Percentiles rank a stretch among this genome's conserved stretches.
phyloP scores from a whole-genome alignment of 768 basidiomycete genomes.

The Hemileccinum impolitum region DNA sequence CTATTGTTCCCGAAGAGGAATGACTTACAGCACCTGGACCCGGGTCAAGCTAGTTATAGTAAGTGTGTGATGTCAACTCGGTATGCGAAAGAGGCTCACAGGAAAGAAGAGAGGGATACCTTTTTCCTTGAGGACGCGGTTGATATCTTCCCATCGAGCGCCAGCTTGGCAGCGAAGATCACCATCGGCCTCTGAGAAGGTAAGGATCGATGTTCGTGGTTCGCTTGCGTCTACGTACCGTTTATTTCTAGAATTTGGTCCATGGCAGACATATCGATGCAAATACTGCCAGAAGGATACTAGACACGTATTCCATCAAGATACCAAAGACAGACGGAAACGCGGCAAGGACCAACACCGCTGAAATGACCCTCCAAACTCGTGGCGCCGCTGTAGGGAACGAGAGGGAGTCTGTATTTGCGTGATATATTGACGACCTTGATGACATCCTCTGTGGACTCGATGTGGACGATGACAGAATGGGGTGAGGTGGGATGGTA shows the following conservation, averaged over 20 bases:
- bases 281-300: slow-evolving; percentile 55
- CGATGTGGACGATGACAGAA: slow-evolving; percentile 54
- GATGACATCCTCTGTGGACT: slow-evolving; percentile 78
- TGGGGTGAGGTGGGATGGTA: slow-evolving; percentile 61
- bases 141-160: slow-evolving; percentile 76
- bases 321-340: neutral
- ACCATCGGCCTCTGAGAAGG: slow-evolving; percentile 55
- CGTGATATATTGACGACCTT: slow-evolving; percentile 73
- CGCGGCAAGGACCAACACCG: slow-evolving; percentile 44
- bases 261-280: slow-evolving; percentile 66
- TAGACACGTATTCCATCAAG: slow-evolving; percentile 15
- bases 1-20: slow-evolving; percentile 1
- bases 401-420: slow-evolving; percentile 71
- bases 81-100: slow-evolving; percentile 37
- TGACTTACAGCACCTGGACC: slow-evolving; percentile 62
- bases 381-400: slow-evolving; percentile 82
- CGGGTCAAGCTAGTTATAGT: slow-evolving; percentile 54
- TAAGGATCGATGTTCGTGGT: neutral
- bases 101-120: slow-evolving; percentile 86
- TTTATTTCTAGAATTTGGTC: slow-evolving; percentile 59
- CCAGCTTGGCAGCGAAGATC: slow-evolving; percentile 79
- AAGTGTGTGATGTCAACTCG: neutral
- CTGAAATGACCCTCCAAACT: slow-evolving; percentile 85
- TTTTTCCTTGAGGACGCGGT: slow-evolving; percentile 59
- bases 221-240: slow-evolving; percentile 28